Conservation (phyloP, 371 early-diverging fungal genomes). For the Mortierella sp. region DNA sequence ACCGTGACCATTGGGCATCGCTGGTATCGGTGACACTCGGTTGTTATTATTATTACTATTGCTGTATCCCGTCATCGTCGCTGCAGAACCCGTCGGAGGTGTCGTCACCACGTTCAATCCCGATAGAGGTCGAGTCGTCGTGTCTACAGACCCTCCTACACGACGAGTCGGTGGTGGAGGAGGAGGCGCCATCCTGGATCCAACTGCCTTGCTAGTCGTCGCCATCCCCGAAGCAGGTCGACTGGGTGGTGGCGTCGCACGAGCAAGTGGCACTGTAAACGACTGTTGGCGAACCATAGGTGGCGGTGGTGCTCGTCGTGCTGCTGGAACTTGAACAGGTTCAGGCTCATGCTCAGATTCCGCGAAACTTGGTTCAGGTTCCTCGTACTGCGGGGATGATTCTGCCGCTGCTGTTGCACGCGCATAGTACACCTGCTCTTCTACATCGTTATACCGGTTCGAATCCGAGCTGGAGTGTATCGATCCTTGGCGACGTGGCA, state of each 20-base stretch:
- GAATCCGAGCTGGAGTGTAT: constrained; percentile 14
- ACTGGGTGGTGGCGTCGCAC: constrained; percentile 25
- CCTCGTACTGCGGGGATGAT: constrained; percentile 14
- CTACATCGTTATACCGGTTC: constrained; percentile 19
- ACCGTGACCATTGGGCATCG: not conserved
- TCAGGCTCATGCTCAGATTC: not conserved
- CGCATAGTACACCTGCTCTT: constrained; percentile 30
- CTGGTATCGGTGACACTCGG: not conserved
- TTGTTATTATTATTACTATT: not conserved
- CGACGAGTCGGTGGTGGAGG: constrained; percentile 34
- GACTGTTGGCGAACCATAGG: constrained; percentile 6
- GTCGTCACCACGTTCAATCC: not conserved
- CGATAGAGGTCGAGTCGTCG: not conserved
- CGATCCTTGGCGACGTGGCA: not conserved
- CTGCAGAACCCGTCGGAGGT: not conserved
- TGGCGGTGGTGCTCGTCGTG: constrained; percentile 15
- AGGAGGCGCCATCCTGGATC: constrained; percentile 26
- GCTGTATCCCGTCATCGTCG: not conserved
- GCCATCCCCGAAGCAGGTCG: constrained; percentile 22
- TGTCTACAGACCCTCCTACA: not conserved
- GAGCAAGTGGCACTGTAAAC: not conserved
- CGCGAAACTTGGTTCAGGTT: constrained; percentile 5
- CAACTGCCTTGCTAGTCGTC: constrained; percentile 15
- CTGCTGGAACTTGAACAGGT: not conserved
- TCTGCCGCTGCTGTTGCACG: constrained; percentile 25